Evolutionary conservation across 225 moss, liverwort and hornwort genomes (phyloP).

Genomic region (Anthoceros angustus): DNA sequence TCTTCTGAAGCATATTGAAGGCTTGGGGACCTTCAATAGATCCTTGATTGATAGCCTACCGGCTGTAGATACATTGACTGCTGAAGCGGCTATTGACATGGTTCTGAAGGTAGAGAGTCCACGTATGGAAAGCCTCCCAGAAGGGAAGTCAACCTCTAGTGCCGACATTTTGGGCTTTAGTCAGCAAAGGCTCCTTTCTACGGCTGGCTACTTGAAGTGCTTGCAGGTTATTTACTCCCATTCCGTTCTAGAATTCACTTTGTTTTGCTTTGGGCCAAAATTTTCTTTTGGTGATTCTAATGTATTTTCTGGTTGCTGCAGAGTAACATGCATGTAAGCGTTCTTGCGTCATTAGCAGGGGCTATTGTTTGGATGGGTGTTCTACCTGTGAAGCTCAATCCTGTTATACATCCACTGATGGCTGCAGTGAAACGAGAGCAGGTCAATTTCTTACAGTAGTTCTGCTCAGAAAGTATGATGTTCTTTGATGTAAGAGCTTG

Average conservation of each 20-base stretch:
- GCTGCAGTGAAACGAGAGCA: constrained; percentile 84
- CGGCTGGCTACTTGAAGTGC: constrained; percentile 72
- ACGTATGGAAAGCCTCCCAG: constrained; percentile 14
- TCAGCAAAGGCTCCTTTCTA: constrained; percentile 70
- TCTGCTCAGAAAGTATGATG: background rate
- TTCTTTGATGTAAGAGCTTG: background rate
- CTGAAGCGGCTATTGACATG: constrained; percentile 57
- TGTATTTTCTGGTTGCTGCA: constrained; percentile 18
- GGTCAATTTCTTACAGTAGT: constrained; percentile 19
- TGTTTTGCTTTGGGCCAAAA: background rate
- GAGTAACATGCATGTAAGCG: constrained; percentile 77
- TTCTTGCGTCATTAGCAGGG: constrained; percentile 74
- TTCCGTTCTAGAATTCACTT: background rate
- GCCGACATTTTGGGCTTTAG: constrained; percentile 60
- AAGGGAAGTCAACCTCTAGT: constrained; percentile 38
- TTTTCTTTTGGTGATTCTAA: too few species aligned
- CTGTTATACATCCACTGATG: constrained; percentile 81
- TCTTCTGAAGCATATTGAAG: constrained; percentile 56
- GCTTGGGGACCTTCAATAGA: constrained; percentile 33
- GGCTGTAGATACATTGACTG: constrained; percentile 41
- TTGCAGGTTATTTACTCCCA: constrained; percentile 44
- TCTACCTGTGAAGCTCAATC: constrained; percentile 71
- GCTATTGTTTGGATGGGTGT: constrained; percentile 92
- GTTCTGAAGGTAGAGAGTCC: constrained; percentile 28
- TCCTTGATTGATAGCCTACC: constrained; percentile 32